Evolutionary conservation across 2,329 filamentous ascomycete species (phyloP), one percentile per base, ranked within the genome.

Genomic region (Fusarium euwallaceae): DNA sequence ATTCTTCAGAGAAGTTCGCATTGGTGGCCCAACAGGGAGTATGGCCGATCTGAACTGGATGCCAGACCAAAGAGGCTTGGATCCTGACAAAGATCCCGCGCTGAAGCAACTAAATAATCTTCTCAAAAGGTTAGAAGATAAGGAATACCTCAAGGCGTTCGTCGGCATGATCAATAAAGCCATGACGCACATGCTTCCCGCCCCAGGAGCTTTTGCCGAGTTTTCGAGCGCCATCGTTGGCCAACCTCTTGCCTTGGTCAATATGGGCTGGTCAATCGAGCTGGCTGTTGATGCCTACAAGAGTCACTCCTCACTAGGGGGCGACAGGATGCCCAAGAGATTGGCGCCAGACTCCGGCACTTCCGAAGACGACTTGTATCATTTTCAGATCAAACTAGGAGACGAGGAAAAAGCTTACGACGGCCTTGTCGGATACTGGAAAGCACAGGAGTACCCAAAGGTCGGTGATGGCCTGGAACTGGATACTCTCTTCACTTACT

Each of bases 1-100:
- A 78, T 0, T 87, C 86, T 76, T 86, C 73, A 78, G 82, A 10
- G 85, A 85, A 66, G 80, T 85, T 1, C 81, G 83, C 7, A 27
- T 84, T n/a, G 82, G 80, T 0, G 82, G 81, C 1, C 80, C 78
- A 0, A 20, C 36, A 2, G 80, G 79, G 0, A 69, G 78, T 0
- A 59, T 74, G 0, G 55, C 41, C 0, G 37, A 66, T 1, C 72
- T 74, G 1, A 79, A 80, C 29, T 86, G 84, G 83, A 69, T 83
- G 1, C 84, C 84, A 34, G 37, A 16, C 16, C 37, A 16, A 39
- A 17, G 6, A 16, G 37, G 12, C 0, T 84, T 84, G 37, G 71
- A 27, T 3, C 73, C 67, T 9, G 58, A 73, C 43, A 6, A 41
- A 1, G 48, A 73, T 45, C 20, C 64, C 11, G 34, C 11, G 11